A percentile compares a stretch with the other conserved stretches of the same genome.
phyloP scores from a whole-genome alignment of 2,329 filamentous ascomycete genomes.

The Hypoxylon sp. region DNA sequence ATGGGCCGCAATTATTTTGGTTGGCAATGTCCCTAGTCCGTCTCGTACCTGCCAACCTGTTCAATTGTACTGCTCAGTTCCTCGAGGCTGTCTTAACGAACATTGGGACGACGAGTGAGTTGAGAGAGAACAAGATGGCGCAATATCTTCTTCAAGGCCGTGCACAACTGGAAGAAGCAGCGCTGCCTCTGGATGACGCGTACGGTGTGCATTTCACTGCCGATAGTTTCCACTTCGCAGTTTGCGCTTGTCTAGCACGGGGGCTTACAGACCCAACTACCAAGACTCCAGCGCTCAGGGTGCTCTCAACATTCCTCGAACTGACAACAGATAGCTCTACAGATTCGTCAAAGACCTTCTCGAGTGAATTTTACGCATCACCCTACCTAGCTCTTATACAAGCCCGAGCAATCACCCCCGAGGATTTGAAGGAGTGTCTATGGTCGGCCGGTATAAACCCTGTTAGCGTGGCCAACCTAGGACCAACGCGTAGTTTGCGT shows the following conservation, averaged over 20 bases:
- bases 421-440: conserved; percentile 74
- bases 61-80: conserved; percentile 76
- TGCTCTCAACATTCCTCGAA: conserved; percentile 74
- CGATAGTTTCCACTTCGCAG: conserved; percentile 77
- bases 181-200: conserved; percentile 72
- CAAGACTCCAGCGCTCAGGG: conserved; percentile 70
- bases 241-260: conserved; percentile 74
- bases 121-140: conserved; percentile 72
- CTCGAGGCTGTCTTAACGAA: conserved; percentile 76
- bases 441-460: conserved; percentile 72
- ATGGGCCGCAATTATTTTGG: conserved; percentile 79
- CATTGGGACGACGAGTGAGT: conserved; percentile 72
- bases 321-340: conserved; percentile 58
- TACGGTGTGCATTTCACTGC: conserved; percentile 76
- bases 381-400: conserved; percentile 74
- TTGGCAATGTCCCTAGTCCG: conserved; percentile 76
- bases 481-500: conserved; percentile 59
- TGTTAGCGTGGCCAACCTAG: conserved; percentile 58
- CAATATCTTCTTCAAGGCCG: conserved; percentile 73
- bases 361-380: conserved; percentile 58
- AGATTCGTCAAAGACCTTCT: conserved; percentile 50
- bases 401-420: conserved; percentile 67
- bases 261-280: conserved; percentile 75
- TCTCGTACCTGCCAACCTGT: conserved; percentile 72
- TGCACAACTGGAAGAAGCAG: conserved; percentile 72